Evolutionary conservation across 176 grass and related monocot genomes (phyloP).

Genomic region (Alopecurus myosuroides): DNA sequence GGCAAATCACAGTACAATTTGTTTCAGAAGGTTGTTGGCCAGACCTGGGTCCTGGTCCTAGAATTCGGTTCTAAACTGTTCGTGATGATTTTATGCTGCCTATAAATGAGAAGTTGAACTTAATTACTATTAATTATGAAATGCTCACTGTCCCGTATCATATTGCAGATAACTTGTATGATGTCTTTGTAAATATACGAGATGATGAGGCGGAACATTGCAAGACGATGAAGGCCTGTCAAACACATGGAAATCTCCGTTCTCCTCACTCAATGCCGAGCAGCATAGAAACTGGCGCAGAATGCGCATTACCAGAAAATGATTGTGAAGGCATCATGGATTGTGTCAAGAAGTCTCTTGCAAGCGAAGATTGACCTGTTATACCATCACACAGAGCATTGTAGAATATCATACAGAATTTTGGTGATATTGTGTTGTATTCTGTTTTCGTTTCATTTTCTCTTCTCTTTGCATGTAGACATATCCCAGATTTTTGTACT

Average conservation of each 20-base stretch:
- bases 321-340: constrained; percentile 48
- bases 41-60: neutral
- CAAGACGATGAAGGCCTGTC: constrained; percentile 95
- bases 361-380: neutral
- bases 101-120: neutral
- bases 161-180: constrained; percentile 73
- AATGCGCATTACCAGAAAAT: constrained; percentile 19
- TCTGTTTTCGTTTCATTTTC: neutral
- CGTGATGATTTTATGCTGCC: neutral
- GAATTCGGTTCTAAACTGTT: neutral
- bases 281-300: constrained; percentile 23
- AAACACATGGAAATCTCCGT: constrained; percentile 62
- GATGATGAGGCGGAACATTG: constrained; percentile 85
- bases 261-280: constrained; percentile 62
- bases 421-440: neutral
- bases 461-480: neutral
- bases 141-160: neutral
- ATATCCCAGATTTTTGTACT: neutral
- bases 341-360: neutral
- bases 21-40: neutral
- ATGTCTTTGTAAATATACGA: constrained; percentile 81
- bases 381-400: neutral
- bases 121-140: neutral
- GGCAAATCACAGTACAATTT: neutral
- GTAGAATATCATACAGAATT: neutral